Base-by-base conservation (phyloP, 164 flowering plant genomes). In the Vitis amurensis region DNA sequence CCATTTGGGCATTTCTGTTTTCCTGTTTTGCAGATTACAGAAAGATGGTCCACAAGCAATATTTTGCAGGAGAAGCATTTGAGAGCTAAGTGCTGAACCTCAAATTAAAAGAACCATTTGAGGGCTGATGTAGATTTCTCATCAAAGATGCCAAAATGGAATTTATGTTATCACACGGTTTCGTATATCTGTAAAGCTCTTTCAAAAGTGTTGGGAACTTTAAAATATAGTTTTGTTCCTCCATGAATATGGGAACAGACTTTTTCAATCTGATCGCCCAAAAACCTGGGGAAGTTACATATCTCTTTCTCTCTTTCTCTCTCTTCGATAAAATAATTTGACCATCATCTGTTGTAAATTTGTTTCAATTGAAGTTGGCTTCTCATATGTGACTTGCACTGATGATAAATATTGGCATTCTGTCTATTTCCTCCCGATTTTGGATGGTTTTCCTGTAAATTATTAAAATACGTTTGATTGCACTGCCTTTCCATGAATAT, bases 11-110 rank as follows among this genome's bases (percentile, higher is more conserved):
- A n/a, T 55, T 3, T 23, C 27, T 23, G 27, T 1, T 23, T 58
- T 48, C 14, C 47, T 14, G 19, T 19, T 59, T 53, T 78, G 76
- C 83, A 89, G 93, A 87, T 71, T 89, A 84, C 82, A 79, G 69
- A 73, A 84, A 84, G 70, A 84, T 84, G 86, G 88, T 87, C 31
- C 85, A 75, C 63, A 86, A 84, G 68, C 89, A 86, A 62, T 83
- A 84, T 63, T 74, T 77, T 68, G 75, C 79, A 44, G 93, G 81
- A 63, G 85, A 77, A 68, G 78, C 69, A 63, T 71, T 66, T 27
- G 87, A 87, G 55, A 76, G 78, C 78, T 82, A 82, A 88, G 77
- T 37, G 44, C 44, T 37, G 44, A 37, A 37, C 44, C 44, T 37
- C 44, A 37, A 37, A 37, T 37, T 37, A 3, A 37, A 37, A 37